phyloP scores from a whole-genome alignment of 2,329 filamentous ascomycete species.

The Alternaria dauci region DNA sequence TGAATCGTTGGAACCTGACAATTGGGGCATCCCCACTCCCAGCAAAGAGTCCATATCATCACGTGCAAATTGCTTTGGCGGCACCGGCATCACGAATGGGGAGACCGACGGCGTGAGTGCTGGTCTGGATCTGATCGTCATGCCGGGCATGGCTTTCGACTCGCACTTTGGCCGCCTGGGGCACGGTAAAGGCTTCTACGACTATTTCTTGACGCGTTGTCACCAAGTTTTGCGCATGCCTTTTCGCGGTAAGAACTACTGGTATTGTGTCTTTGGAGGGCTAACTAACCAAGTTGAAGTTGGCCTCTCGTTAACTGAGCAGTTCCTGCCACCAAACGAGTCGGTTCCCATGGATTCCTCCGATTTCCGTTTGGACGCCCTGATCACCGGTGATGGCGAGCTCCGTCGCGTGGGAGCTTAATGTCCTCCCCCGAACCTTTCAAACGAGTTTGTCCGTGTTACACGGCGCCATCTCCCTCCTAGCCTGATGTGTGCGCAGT shows the following conservation, averaged over 20 bases:
- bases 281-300: slow-evolving; percentile 60
- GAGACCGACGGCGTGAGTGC: slow-evolving; percentile 35
- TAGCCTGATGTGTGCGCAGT: slow-evolving; percentile 11
- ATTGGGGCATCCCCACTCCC: slow-evolving; percentile 95
- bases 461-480: slow-evolving; percentile 1
- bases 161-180: slow-evolving; percentile 77
- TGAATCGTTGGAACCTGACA: slow-evolving; percentile 76
- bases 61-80: slow-evolving; percentile 78
- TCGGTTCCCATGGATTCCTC: slow-evolving; percentile 76
- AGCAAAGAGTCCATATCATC: slow-evolving; percentile 68
- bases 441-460: slow-evolving; percentile 4
- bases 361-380: slow-evolving; percentile 81
- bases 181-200: slow-evolving; percentile 97
- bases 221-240: slow-evolving; percentile 61
- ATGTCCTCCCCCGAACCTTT: slow-evolving; percentile 11
- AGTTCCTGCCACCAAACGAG: slow-evolving; percentile 73
- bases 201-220: slow-evolving; percentile 87
- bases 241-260: slow-evolving; percentile 64
- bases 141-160: slow-evolving; percentile 95
- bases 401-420: slow-evolving; percentile 42
- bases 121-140: slow-evolving; percentile 82
- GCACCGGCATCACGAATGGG: slow-evolving; percentile 58
- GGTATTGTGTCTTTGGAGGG: slow-evolving; percentile 38
- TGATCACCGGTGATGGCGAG: slow-evolving; percentile 75
- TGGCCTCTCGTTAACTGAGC: slow-evolving; percentile 85